A percentile compares a stretch with the other conserved stretches of the same genome.
Evolutionary conservation across 1,139 yeast genomes (phyloP).

Genomic region (Torulaspora pretoriensis): DNA sequence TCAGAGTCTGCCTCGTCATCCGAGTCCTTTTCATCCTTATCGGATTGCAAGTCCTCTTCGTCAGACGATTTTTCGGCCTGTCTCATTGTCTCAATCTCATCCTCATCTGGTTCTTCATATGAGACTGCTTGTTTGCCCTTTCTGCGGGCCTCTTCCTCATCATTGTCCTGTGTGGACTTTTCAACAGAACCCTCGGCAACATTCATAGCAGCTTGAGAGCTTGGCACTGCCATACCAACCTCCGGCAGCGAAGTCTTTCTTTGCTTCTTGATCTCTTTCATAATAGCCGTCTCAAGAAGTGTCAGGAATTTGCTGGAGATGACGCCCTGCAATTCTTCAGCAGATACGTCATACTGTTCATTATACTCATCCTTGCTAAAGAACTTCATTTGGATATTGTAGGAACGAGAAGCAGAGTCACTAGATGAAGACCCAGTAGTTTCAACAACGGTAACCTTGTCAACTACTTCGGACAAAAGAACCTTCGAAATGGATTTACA

Average conservation of each 20-base stretch:
- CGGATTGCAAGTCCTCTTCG: slow-evolving; percentile 45
- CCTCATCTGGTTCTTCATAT: slow-evolving; percentile 93
- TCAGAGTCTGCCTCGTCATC: slow-evolving; percentile 41
- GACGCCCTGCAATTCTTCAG: slow-evolving; percentile 70
- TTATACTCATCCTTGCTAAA: slow-evolving; percentile 74
- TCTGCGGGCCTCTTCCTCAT: slow-evolving; percentile 57
- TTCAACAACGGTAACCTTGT: slow-evolving; percentile 80
- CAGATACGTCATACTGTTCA: slow-evolving; percentile 82
- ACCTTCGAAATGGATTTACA: slow-evolving; percentile 87
- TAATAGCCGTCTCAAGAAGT: slow-evolving; percentile 65
- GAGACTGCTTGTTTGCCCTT: slow-evolving; percentile 83
- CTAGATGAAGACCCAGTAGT: slow-evolving; percentile 64
- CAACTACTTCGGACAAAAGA: slow-evolving; percentile 82
- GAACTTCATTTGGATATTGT: slow-evolving; percentile 69
- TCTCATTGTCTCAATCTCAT: slow-evolving; percentile 82
- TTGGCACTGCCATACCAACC: slow-evolving; percentile 72
- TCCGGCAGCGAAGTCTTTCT: slow-evolving; percentile 54
- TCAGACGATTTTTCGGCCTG: slow-evolving; percentile 72
- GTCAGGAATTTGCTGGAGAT: slow-evolving; percentile 62
- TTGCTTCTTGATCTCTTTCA: slow-evolving; percentile 81
- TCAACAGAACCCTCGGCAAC: slow-evolving; percentile 37
- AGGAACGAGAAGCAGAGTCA: slow-evolving; percentile 57
- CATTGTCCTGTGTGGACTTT: slow-evolving; percentile 59
- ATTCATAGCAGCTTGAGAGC: slow-evolving; percentile 46
- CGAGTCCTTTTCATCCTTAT: slow-evolving; percentile 38